A percentile compares a stretch with the other conserved stretches of the same genome.
phyloP scores from a whole-genome alignment of 2,329 filamentous ascomycete species.

The Fusarium citri region DNA sequence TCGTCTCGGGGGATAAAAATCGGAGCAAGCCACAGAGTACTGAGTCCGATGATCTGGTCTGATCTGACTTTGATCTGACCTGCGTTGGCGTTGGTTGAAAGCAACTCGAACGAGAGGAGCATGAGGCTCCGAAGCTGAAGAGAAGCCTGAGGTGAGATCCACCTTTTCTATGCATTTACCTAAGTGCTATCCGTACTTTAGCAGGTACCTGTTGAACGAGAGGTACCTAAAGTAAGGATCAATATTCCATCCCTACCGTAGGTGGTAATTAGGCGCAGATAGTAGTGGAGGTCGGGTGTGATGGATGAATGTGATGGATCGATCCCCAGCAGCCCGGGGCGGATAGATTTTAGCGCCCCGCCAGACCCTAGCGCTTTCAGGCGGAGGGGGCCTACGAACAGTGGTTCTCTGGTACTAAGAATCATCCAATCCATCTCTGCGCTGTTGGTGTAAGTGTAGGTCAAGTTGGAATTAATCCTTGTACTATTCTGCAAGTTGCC shows the following conservation, averaged over 20 bases:
- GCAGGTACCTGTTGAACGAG: background rate
- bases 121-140: conserved; percentile 8
- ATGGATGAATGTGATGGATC: conserved; percentile 5
- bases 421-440: background rate
- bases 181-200: background rate
- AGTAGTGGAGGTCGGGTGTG: background rate
- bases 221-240: background rate
- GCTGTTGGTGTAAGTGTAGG: background rate
- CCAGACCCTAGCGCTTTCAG: background rate
- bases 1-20: background rate
- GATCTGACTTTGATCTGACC: background rate
- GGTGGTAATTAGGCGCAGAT: background rate
- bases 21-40: background rate
- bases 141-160: background rate
- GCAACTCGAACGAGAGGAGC: background rate
- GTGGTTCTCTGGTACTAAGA: background rate
- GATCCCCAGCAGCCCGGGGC: conserved; percentile 12
- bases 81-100: background rate
- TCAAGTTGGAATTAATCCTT: conserved; percentile 7
- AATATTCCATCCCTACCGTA: background rate
- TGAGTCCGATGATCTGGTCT: background rate
- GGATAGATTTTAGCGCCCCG: conserved; percentile 28
- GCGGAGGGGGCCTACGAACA: background rate
- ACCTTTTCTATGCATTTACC: background rate
- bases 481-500: conserved; percentile 11